Evolutionary conservation across 768 basidiomycete genomes (phyloP).

Genomic region (Russula sp.): DNA sequence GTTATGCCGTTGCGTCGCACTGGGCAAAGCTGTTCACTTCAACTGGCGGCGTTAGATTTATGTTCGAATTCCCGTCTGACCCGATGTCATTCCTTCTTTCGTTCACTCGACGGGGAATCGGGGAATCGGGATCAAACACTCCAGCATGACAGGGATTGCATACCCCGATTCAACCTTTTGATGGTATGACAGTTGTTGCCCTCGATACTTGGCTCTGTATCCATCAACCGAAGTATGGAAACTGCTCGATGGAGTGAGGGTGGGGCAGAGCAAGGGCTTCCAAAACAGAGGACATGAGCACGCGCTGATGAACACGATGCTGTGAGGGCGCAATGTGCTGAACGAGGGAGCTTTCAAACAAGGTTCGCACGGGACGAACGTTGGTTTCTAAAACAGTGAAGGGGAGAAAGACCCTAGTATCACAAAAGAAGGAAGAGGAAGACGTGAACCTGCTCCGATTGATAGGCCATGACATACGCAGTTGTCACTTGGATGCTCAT

Average conservation of each 20-base stretch:
- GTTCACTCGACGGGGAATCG: neutral
- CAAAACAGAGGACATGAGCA: neutral
- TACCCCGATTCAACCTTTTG: neutral
- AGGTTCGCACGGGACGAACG: neutral
- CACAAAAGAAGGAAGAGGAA: neutral
- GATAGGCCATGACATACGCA: too few relatives aligned
- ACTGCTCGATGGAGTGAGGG: neutral
- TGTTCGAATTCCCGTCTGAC: neutral
- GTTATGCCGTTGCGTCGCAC: too few relatives aligned
- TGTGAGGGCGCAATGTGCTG: neutral
- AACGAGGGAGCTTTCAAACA: neutral
- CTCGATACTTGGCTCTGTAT: too few relatives aligned
- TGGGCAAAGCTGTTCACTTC: too few relatives aligned
- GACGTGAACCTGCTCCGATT: neutral
- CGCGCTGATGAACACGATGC: neutral
- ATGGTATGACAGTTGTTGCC: neutral
- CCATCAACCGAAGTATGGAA: neutral
- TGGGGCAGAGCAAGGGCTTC: neutral
- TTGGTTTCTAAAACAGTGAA: neutral
- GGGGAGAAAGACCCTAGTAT: neutral
- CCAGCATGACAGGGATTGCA: neutral
- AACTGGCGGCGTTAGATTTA: too few relatives aligned
- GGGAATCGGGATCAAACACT: neutral
- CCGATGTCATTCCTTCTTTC: neutral
- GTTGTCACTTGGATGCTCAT: too few relatives aligned